Evolutionary conservation across 2,329 filamentous ascomycete genomes (phyloP).

Genomic region (Stachybotrys elegans): DNA sequence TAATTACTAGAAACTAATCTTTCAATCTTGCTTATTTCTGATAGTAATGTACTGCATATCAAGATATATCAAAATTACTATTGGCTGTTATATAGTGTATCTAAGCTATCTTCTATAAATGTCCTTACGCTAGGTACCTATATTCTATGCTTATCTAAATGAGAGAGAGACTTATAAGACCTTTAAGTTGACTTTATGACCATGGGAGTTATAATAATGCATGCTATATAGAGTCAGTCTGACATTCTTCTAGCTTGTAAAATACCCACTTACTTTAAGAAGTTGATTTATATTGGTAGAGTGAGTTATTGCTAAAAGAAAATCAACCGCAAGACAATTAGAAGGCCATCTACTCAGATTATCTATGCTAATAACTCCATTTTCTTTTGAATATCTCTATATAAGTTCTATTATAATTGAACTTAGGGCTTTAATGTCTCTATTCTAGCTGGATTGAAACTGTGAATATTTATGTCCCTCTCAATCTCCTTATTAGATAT

Average conservation of each 20-base stretch:
- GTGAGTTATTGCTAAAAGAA: neutral
- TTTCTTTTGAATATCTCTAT: slow-evolving; percentile 3
- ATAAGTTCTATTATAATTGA: slow-evolving; percentile 3
- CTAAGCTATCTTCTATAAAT: neutral
- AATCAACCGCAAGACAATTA: neutral
- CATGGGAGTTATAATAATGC: neutral
- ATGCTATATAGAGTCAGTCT: neutral
- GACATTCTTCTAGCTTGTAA: neutral
- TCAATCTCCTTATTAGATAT: neutral
- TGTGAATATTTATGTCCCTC: slow-evolving; percentile 5
- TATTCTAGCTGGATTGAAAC: neutral
- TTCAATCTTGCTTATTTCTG: neutral
- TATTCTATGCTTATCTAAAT: neutral
- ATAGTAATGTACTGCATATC: neutral
- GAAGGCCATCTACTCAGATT: neutral
- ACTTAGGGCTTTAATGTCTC: slow-evolving; percentile 1
- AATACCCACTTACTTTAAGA: neutral
- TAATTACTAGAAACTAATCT: neutral
- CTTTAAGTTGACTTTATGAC: neutral
- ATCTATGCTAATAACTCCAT: slow-evolving; percentile 3
- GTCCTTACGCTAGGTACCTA: neutral
- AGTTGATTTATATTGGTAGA: neutral
- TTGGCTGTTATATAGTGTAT: neutral
- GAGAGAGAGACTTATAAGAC: neutral
- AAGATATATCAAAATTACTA: neutral